Evolutionary conservation across 2,329 filamentous ascomycete genomes (phyloP).

Genomic region (Colletotrichum kahawae): DNA sequence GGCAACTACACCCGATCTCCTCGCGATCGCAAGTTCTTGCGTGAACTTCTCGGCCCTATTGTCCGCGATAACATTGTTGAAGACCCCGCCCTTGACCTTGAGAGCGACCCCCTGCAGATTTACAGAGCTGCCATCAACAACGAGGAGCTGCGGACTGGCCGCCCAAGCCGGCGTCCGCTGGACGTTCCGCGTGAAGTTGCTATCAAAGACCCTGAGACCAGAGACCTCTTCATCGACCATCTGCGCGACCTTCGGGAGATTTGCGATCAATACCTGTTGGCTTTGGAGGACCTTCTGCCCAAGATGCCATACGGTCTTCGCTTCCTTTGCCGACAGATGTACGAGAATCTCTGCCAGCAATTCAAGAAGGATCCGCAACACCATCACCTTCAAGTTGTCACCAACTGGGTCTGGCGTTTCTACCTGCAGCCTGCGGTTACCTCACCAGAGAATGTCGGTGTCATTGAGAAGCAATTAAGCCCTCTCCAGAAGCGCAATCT

Average conservation of each 20-base stretch:
- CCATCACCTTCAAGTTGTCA: conserved; percentile 80
- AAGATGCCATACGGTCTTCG: conserved; percentile 93
- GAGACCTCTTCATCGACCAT: conserved; percentile 91
- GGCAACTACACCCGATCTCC: conserved; percentile 89
- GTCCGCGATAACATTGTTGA: conserved; percentile 94
- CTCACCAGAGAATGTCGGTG: conserved; percentile 91
- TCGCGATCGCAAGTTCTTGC: conserved; percentile 88
- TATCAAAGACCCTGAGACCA: conserved; percentile 94
- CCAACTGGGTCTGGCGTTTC: conserved; percentile 91
- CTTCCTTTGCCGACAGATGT: conserved; percentile 86
- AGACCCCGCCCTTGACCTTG: conserved; percentile 86
- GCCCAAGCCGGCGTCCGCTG: conserved; percentile 78
- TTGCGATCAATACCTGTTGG: conserved; percentile 85
- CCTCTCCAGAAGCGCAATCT: conserved; percentile 94
- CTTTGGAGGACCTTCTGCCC: conserved; percentile 81
- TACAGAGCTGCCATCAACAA: conserved; percentile 96
- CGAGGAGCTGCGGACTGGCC: conserved; percentile 91
- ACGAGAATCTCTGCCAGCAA: conserved; percentile 75
- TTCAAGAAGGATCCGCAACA: conserved; percentile 83
- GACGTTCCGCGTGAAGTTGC: conserved; percentile 91
- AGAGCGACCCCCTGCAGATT: conserved; percentile 97
- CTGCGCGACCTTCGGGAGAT: conserved; percentile 93
- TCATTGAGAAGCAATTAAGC: conserved; percentile 86
- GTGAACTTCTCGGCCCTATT: conserved; percentile 82
- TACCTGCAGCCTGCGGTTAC: conserved; percentile 90